Conservation (phyloP, 2,329 filamentous ascomycete species). For the Madurella mycetomatis region DNA sequence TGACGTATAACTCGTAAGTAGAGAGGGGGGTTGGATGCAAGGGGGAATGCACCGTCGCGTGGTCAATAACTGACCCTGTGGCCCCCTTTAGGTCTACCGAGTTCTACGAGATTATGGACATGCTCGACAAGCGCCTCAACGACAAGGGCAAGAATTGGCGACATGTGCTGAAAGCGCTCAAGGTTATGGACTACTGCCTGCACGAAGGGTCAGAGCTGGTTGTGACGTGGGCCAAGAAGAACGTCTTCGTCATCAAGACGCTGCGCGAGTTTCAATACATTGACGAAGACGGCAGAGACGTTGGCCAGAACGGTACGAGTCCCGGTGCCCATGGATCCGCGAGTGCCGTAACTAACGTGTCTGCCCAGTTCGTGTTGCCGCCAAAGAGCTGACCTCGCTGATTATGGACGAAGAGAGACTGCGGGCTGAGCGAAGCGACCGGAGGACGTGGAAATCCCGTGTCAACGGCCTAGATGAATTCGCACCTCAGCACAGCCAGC, state of each 20-base stretch:
- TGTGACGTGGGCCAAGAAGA: conserved; percentile 96
- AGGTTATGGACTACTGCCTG: conserved; percentile 95
- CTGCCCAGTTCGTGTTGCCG: conserved; percentile 78
- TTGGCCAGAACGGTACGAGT: conserved; percentile 85
- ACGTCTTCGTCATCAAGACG: conserved; percentile 98
- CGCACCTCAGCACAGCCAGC: conserved; percentile 42
- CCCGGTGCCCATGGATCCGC: background rate
- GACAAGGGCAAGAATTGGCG: conserved; percentile 99
- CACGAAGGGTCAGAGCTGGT: conserved; percentile 96
- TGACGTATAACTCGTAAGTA: conserved; percentile 94
- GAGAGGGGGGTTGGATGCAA: background rate
- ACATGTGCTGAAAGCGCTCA: conserved; percentile 94
- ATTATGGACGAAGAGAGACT: conserved; percentile 92
- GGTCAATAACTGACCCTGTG: conserved; percentile 2
- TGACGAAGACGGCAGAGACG: conserved; percentile 91
- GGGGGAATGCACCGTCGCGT: background rate
- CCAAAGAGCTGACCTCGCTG: conserved; percentile 89
- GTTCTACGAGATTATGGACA: conserved; percentile 99
- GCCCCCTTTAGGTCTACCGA: conserved; percentile 68
- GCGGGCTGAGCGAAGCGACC: conserved; percentile 82
- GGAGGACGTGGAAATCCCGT: conserved; percentile 94
- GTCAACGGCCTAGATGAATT: conserved; percentile 90
- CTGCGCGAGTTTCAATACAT: conserved; percentile 94
- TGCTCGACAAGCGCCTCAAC: conserved; percentile 97
- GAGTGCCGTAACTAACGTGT: conserved; percentile 18